A percentile compares a stretch with the other conserved stretches of the same genome.
Evolutionary conservation across 2,329 filamentous ascomycete genomes (phyloP).

Genomic region (Neonectria ditissima): DNA sequence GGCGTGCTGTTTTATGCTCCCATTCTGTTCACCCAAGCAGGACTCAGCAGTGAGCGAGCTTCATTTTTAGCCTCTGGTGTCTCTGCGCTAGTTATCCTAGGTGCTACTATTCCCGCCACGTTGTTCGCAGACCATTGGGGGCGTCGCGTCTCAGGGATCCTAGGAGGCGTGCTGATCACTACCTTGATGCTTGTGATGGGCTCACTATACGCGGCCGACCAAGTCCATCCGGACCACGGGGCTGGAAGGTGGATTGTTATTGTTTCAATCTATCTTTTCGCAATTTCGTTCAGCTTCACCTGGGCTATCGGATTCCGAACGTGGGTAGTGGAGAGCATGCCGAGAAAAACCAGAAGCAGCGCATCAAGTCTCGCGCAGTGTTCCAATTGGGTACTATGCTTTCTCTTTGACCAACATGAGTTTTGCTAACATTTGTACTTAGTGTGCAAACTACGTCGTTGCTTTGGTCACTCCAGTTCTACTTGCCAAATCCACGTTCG

Average conservation of each 20-base stretch:
- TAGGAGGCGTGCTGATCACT: conserved; percentile 64
- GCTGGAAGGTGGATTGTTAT: conserved; percentile 63
- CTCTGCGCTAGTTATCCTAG: conserved; percentile 67
- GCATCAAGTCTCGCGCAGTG: conserved; percentile 66
- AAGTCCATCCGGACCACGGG: conserved; percentile 51
- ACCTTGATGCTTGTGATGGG: conserved; percentile 66
- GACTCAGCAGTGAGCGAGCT: conserved; percentile 63
- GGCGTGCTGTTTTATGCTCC: conserved; percentile 73
- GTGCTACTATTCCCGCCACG: conserved; percentile 64
- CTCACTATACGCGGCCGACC: conserved; percentile 59
- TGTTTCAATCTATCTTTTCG: conserved; percentile 62
- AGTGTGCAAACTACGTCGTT: conserved; percentile 59
- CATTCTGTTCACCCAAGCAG: conserved; percentile 69
- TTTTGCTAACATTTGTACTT: background rate
- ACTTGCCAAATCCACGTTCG: conserved; percentile 53
- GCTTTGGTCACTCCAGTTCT: conserved; percentile 58
- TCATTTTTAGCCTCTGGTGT: conserved; percentile 70
- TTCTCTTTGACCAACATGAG: background rate
- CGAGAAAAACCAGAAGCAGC: conserved; percentile 64
- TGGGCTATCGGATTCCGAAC: conserved; percentile 67
- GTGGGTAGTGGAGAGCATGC: conserved; percentile 68
- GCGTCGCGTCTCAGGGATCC: conserved; percentile 63
- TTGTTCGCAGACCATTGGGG: conserved; percentile 69
- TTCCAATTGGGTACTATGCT: conserved; percentile 60
- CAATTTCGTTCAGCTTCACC: conserved; percentile 57